Evolutionary conservation across 2,329 filamentous ascomycete genomes (phyloP).

Genomic region (Fusarium globosum): DNA sequence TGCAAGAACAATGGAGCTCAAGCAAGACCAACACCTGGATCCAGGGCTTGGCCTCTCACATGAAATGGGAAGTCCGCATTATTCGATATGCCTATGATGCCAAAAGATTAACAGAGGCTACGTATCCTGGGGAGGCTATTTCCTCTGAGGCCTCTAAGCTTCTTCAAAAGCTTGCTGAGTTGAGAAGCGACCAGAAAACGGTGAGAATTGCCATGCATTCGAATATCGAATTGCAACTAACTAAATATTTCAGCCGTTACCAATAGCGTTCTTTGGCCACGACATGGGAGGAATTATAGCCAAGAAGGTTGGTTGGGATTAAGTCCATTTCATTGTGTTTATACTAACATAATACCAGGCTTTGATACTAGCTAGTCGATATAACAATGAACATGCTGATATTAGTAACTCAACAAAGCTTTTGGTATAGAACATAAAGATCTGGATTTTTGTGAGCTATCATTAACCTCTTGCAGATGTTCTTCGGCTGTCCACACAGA

Average conservation of each 20-base stretch:
- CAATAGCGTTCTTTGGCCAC: not conserved
- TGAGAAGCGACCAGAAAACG: not conserved
- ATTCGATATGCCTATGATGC: not conserved
- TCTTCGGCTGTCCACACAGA: slow-evolving; percentile 11
- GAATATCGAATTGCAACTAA: not conserved
- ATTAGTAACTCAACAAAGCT: not conserved
- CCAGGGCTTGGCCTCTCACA: not conserved
- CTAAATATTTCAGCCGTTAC: not conserved
- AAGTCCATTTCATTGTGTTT: not conserved
- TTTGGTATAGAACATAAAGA: not conserved
- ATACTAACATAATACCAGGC: not conserved
- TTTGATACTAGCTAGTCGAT: not conserved
- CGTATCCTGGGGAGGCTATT: not conserved
- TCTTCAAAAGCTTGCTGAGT: not conserved
- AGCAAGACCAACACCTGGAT: not conserved
- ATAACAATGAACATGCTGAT: not conserved
- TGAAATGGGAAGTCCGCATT: not conserved
- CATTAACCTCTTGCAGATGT: not conserved
- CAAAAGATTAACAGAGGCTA: not conserved
- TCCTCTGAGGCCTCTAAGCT: not conserved
- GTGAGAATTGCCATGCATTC: not conserved
- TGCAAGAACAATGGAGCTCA: not conserved
- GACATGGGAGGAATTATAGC: slow-evolving; percentile 7
- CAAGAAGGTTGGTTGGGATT: not conserved
- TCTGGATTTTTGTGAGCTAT: fast-evolving